These are phyloP conservation scores for Pseudogymnoascus verrucosus DNA, from an alignment of 2,329 filamentous ascomycete species.

Conservation along the genomic window DNA sequence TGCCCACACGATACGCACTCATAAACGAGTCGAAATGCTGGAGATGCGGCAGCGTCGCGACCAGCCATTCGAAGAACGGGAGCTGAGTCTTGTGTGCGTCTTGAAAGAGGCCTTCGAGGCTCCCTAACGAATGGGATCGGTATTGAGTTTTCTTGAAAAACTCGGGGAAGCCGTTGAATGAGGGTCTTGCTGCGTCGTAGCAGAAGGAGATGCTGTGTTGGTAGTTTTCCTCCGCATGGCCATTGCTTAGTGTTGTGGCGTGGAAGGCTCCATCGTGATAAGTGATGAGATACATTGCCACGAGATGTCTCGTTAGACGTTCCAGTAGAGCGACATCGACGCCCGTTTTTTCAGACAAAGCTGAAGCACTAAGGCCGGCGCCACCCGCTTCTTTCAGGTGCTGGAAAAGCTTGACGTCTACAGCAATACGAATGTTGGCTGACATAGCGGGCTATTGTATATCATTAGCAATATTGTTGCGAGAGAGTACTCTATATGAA, in stretches of 20 bases:
- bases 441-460: constrained; percentile 27
- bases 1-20: constrained; percentile 31
- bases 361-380: background rate
- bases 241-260: constrained; percentile 27
- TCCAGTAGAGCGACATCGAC: constrained; percentile 12
- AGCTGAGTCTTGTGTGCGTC: constrained; percentile 29
- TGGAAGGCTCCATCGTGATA: constrained; percentile 20
- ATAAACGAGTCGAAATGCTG: constrained; percentile 31
- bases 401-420: background rate
- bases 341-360: background rate
- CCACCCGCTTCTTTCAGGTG: background rate
- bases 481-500: background rate
- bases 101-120: constrained; percentile 30
- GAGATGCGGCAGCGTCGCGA: constrained; percentile 29
- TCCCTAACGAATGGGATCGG: constrained; percentile 20
- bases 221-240: constrained; percentile 29
- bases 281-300: constrained; percentile 31
- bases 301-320: constrained; percentile 31
- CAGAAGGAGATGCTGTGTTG: constrained; percentile 31
- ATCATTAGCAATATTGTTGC: background rate
- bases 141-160: constrained; percentile 29
- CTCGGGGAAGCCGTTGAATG: constrained; percentile 28
- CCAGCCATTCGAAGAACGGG: constrained; percentile 32
- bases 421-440: constrained; percentile 19
- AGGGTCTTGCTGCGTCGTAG: constrained; percentile 30